phyloP scores from a whole-genome alignment of 192 early-diverging fungal genomes.

The Linderina pennispora region DNA sequence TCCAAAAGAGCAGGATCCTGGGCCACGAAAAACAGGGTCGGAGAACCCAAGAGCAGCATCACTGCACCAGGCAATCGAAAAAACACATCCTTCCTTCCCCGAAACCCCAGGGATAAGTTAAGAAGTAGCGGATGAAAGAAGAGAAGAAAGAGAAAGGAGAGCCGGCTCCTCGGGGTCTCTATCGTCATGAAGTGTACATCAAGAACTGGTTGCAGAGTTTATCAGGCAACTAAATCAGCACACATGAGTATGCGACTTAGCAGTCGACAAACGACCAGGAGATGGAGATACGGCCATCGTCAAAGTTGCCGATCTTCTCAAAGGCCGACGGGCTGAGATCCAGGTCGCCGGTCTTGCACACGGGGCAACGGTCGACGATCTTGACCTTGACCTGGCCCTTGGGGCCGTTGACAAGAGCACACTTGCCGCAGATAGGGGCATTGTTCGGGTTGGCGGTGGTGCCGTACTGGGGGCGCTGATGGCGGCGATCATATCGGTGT shows the following conservation, averaged over 20 bases:
- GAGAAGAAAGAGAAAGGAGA: too few species aligned
- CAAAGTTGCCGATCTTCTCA: slow-evolving; percentile 16
- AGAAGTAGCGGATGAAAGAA: too few species aligned
- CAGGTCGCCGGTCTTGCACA: slow-evolving; percentile 32
- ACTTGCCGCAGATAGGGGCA: slow-evolving; percentile 40
- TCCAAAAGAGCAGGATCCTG: too few species aligned
- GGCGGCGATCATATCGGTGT: slow-evolving; percentile 28
- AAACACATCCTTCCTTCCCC: too few species aligned
- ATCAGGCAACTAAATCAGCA: neutral
- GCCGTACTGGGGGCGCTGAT: slow-evolving; percentile 44
- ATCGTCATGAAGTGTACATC: too few species aligned
- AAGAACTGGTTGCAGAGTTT: too few species aligned
- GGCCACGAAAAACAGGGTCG: too few species aligned
- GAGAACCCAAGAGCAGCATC: too few species aligned
- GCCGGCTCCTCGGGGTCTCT: too few species aligned
- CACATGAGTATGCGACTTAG: neutral
- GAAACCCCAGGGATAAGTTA: too few species aligned
- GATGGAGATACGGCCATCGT: slow-evolving; percentile 17
- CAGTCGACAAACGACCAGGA: slow-evolving; percentile 37
- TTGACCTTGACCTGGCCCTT: slow-evolving; percentile 45
- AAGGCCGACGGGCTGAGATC: slow-evolving; percentile 50
- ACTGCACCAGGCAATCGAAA: too few species aligned
- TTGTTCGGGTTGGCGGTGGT: slow-evolving; percentile 24
- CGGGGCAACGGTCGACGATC: slow-evolving; percentile 50
- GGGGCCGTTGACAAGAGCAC: slow-evolving; percentile 42